Evolutionary conservation across 257 asterid species (phyloP).

Genomic region (Solanum clarkiae): DNA sequence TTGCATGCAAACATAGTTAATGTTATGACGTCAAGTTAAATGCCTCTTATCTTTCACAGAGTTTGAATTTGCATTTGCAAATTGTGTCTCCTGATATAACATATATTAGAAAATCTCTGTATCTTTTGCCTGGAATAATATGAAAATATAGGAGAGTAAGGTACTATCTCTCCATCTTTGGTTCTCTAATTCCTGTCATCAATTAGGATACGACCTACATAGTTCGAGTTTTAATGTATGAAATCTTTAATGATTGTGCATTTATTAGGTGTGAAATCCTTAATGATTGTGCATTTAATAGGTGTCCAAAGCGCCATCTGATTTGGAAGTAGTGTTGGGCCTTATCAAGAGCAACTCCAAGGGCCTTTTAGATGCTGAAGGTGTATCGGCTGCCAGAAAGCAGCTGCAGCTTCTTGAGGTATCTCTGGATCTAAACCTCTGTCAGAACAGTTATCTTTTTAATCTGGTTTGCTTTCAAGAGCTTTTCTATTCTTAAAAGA

Average conservation of each 20-base stretch:
- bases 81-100: background rate
- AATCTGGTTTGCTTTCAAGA: background rate
- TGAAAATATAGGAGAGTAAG: background rate
- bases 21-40: background rate
- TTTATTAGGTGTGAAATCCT: slow-evolving; percentile 29
- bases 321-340: slow-evolving; percentile 74
- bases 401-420: slow-evolving; percentile 94
- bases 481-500: background rate
- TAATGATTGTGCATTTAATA: slow-evolving; percentile 1
- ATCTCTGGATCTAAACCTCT: slow-evolving; percentile 2
- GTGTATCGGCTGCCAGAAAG: slow-evolving; percentile 46
- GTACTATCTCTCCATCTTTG: background rate
- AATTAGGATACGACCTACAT: background rate
- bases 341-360: slow-evolving; percentile 68
- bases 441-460: background rate
- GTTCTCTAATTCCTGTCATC: background rate
- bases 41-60: background rate
- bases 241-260: background rate
- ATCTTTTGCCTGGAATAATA: background rate
- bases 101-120: background rate
- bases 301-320: slow-evolving; percentile 94
- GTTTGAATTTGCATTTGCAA: background rate
- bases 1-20: background rate
- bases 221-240: background rate
- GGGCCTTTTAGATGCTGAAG: slow-evolving; percentile 64